Conservation (phyloP, 305 asterid genomes). For the Solanum aculeatissimum region DNA sequence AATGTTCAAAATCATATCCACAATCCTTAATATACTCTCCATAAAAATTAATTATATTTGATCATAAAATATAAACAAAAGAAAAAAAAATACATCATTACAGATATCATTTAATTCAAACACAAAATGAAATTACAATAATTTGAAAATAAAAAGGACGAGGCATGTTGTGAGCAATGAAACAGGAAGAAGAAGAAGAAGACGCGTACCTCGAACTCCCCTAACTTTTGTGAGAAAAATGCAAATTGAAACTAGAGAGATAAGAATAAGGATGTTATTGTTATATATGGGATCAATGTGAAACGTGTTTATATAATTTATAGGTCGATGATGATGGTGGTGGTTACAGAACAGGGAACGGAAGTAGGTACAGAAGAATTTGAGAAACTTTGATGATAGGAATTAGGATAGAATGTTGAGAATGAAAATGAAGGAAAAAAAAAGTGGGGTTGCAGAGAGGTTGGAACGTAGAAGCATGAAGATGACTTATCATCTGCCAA, state of each 20-base stretch:
- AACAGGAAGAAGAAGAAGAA: background rate
- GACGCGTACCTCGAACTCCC: background rate
- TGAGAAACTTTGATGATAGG: background rate
- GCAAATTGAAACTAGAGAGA: background rate
- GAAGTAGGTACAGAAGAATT: background rate
- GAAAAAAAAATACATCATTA: background rate
- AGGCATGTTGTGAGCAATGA: background rate
- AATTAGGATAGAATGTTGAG: background rate
- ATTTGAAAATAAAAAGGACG: background rate
- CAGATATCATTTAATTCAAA: background rate
- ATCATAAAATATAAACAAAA: background rate
- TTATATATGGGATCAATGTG: background rate
- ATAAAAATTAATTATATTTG: background rate
- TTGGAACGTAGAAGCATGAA: constrained; percentile 57
- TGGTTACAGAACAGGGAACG: background rate
- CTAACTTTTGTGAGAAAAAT: background rate
- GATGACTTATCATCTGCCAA: constrained; percentile 60
- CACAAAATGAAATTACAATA: background rate
- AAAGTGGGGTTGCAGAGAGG: constrained; percentile 32
- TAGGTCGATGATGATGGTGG: background rate
- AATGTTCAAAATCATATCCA: background rate
- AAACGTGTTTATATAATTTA: constrained; percentile 1
- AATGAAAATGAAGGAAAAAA: background rate
- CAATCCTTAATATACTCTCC: background rate
- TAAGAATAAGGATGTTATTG: background rate